A percentile compares a stretch with the other conserved stretches of the same genome.
Conservation (phyloP, 768 basidiomycete genomes). For the Xerocomellus dryophilus region DNA sequence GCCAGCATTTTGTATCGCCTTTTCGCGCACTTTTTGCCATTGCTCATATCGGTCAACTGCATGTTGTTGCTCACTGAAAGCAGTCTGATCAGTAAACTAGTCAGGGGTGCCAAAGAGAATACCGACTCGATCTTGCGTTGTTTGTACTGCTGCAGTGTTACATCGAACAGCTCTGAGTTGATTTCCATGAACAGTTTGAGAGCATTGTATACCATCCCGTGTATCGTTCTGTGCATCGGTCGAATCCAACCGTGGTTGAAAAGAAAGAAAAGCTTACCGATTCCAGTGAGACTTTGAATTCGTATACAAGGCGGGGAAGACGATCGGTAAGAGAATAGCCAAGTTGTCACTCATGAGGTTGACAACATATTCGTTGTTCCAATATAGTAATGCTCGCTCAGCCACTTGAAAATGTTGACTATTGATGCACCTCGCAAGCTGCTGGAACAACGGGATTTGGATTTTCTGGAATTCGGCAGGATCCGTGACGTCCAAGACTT, state of each 20-base stretch:
- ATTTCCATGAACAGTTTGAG: slow-evolving; percentile 99
- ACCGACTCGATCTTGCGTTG: slow-evolving; percentile 81
- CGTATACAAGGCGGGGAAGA: slow-evolving; percentile 93
- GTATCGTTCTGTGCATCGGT: slow-evolving; percentile 73
- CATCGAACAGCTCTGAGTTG: slow-evolving; percentile 94
- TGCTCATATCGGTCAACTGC: slow-evolving; percentile 81
- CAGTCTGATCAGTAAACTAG: not conserved
- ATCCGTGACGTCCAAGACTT: slow-evolving; percentile 97
- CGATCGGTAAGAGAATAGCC: slow-evolving; percentile 83
- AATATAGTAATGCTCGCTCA: slow-evolving; percentile 93
- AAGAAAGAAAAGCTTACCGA: slow-evolving; percentile 54
- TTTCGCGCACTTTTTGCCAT: slow-evolving; percentile 83
- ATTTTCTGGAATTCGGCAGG: slow-evolving; percentile 96
- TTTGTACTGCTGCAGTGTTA: slow-evolving; percentile 90
- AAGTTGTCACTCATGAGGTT: slow-evolving; percentile 99
- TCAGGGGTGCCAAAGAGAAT: not conserved
- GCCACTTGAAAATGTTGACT: slow-evolving; percentile 99
- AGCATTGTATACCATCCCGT: slow-evolving; percentile 99
- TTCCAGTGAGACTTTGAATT: slow-evolving; percentile 99
- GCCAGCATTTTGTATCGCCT: slow-evolving; percentile 66
- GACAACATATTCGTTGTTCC: slow-evolving; percentile 99
- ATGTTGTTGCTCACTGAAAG: slow-evolving; percentile 77
- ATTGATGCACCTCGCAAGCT: slow-evolving; percentile 95
- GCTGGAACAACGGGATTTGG: slow-evolving; percentile 87
- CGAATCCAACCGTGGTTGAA: not conserved